phyloP scores from a whole-genome alignment of 139 green algal genomes.

The Limnomonas spitsbergensis region DNA sequence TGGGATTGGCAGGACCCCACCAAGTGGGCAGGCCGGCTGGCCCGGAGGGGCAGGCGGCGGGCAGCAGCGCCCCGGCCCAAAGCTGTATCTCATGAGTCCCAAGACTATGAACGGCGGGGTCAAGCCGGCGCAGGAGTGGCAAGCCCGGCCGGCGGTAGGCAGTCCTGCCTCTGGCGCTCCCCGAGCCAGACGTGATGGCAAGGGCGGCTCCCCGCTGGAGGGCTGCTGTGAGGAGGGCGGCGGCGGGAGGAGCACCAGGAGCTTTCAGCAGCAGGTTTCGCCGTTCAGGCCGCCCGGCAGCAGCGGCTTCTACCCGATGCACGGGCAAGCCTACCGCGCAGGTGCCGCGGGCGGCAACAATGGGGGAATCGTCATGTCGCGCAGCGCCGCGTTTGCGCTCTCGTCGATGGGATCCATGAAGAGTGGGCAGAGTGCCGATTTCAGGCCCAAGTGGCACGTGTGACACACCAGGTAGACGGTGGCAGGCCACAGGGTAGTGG shows the following conservation, averaged over 20 bases:
- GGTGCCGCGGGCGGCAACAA: neutral
- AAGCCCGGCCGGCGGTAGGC: neutral
- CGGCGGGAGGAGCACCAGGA: too few relatives aligned
- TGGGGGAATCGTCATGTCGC: neutral
- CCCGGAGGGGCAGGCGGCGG: too few relatives aligned
- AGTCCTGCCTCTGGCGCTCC: too few relatives aligned
- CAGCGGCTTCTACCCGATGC: neutral
- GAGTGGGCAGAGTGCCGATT: neutral
- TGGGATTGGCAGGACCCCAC: too few relatives aligned
- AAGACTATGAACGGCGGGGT: neutral
- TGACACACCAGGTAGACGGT: too few relatives aligned
- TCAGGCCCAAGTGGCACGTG: neutral
- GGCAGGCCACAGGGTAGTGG: too few relatives aligned
- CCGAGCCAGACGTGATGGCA: too few relatives aligned
- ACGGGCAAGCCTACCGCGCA: neutral
- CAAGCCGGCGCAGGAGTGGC: neutral
- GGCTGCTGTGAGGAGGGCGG: too few relatives aligned
- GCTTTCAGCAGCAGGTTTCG: too few relatives aligned
- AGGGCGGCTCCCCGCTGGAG: too few relatives aligned
- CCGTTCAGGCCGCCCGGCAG: too few relatives aligned
- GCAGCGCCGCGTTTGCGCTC: neutral
- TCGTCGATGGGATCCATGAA: constrained; percentile 1
- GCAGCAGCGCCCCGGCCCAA: neutral
- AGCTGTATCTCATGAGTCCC: neutral
- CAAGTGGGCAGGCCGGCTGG: too few relatives aligned